Percentiles rank a stretch among this genome's conserved stretches.
Evolutionary conservation across 768 basidiomycete species (phyloP).

Genomic region (Boletales sp.): DNA sequence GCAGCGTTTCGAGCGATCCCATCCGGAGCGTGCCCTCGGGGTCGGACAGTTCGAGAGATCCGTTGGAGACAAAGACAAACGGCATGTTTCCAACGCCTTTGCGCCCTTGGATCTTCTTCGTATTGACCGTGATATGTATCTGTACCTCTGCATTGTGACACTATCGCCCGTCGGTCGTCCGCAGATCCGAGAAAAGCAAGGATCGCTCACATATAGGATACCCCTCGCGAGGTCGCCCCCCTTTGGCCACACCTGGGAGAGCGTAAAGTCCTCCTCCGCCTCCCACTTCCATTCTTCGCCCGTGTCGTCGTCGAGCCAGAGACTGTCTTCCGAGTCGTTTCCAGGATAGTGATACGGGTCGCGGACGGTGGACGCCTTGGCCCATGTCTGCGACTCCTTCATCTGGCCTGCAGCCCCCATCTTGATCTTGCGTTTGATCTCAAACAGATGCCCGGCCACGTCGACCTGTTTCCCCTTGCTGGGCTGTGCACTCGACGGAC

Average conservation of each 20-base stretch:
- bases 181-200: neutral
- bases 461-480: conserved; percentile 19
- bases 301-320: conserved; percentile 29
- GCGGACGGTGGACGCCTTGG: conserved; percentile 48
- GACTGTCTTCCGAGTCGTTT: conserved; percentile 36
- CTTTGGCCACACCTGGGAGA: conserved; percentile 56
- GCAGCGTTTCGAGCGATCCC: conserved; percentile 22
- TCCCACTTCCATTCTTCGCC: conserved; percentile 62
- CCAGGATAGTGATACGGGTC: conserved; percentile 46
- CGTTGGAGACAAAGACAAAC: conserved; percentile 53
- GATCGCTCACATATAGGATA: conserved; percentile 57
- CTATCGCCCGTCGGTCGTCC: conserved; percentile 29
- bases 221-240: conserved; percentile 41
- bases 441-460: conserved; percentile 51
- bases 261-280: conserved; percentile 62
- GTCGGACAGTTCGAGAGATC: conserved; percentile 29
- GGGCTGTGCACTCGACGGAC: conserved; percentile 13
- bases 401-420: conserved; percentile 53
- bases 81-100: conserved; percentile 61
- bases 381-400: conserved; percentile 43
- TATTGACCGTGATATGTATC: conserved; percentile 64
- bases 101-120: conserved; percentile 45
- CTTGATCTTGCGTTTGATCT: conserved; percentile 47
- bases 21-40: conserved; percentile 21
- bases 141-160: conserved; percentile 49